Evolutionary conservation across 78 protist genomes (phyloP).

Genomic region (Chrysochromulina tobinii): DNA sequence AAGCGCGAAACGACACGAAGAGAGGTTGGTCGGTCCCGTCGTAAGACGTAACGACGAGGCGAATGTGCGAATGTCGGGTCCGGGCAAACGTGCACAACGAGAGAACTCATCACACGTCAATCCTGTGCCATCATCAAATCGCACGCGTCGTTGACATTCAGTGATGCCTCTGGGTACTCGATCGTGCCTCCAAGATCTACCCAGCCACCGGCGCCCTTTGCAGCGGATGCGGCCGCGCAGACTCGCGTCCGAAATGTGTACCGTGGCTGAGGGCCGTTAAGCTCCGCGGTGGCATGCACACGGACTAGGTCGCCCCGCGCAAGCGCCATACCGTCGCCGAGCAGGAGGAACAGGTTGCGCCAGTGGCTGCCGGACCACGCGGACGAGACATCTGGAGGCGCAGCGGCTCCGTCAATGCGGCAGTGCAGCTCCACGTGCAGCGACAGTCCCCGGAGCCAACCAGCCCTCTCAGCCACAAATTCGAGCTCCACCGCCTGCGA

Average conservation of each 20-base stretch:
- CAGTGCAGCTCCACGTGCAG: not conserved
- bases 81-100: no score
- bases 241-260: no score
- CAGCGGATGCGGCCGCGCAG: not conserved
- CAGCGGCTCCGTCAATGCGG: not conserved
- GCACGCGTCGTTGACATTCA: not conserved
- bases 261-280: not conserved
- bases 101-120: no score
- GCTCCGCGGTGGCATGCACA: not conserved
- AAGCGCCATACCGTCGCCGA: not conserved
- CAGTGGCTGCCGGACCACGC: slow-evolving; percentile 1
- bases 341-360: not conserved
- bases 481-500: not conserved
- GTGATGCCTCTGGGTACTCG: not conserved
- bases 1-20: no score
- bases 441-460: not conserved
- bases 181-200: not conserved
- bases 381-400: not conserved
- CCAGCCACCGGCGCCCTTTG: not conserved
- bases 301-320: not conserved
- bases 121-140: not conserved
- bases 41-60: no score
- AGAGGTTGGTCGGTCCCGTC: no score
- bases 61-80: no score
- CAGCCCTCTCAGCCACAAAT: not conserved